Evolutionary conservation across 352 stramenopile genomes (phyloP).

Genomic region (Phytopythium montanum): DNA sequence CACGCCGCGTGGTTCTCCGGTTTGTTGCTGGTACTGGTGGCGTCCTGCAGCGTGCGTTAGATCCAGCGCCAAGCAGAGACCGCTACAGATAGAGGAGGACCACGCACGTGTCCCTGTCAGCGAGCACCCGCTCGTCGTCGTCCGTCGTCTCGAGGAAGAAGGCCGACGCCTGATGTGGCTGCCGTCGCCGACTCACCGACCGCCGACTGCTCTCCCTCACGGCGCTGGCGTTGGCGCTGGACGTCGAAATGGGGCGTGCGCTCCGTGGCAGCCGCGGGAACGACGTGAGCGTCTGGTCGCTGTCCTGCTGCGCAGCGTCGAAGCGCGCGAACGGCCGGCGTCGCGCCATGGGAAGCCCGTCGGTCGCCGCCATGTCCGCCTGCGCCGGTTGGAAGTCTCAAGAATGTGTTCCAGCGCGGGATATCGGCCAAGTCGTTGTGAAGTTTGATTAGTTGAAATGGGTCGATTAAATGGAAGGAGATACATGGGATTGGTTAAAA

Average conservation of each 20-base stretch:
- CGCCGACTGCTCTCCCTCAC: background rate
- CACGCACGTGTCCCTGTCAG: slow-evolving; percentile 14
- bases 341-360: background rate
- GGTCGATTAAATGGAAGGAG: too few relatives aligned
- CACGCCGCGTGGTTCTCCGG: background rate
- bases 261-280: slow-evolving; percentile 6
- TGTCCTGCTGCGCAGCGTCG: slow-evolving; percentile 57
- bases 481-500: too few relatives aligned
- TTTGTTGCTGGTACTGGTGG: background rate
- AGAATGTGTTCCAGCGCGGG: too few relatives aligned
- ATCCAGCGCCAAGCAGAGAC: too few relatives aligned
- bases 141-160: slow-evolving; percentile 78
- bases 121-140: slow-evolving; percentile 34
- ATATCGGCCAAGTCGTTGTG: too few relatives aligned
- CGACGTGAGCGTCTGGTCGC: slow-evolving; percentile 58
- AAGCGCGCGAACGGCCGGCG: slow-evolving; percentile 42
- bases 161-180: slow-evolving; percentile 29
- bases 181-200: background rate
- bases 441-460: too few relatives aligned
- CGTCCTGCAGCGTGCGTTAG: background rate
- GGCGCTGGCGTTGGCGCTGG: too few relatives aligned
- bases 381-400: too few relatives aligned
- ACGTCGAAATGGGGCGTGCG: background rate
- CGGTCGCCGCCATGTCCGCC: background rate
- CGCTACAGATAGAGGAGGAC: background rate